Evolutionary conservation across 1,139 yeast genomes (phyloP).

Genomic region (Wickerhamiella infanticola): DNA sequence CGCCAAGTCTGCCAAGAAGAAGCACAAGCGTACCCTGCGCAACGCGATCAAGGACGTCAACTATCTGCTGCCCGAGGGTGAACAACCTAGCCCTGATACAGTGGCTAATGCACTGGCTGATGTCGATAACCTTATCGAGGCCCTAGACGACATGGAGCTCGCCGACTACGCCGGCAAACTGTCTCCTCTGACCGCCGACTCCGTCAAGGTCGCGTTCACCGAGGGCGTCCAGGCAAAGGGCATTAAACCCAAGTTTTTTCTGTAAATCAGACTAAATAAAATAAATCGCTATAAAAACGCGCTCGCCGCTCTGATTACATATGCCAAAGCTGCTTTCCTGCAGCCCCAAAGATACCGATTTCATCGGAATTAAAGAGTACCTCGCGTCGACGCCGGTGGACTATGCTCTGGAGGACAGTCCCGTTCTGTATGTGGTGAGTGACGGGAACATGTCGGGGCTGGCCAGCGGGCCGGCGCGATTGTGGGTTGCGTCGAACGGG

Average conservation of each 20-base stretch:
- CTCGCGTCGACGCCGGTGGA: constrained; percentile 23
- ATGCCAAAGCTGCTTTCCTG: neutral
- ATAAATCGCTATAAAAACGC: neutral
- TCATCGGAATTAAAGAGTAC: constrained; percentile 19
- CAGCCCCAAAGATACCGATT: constrained; percentile 18
- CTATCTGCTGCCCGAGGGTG: constrained; percentile 61
- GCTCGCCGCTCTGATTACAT: neutral
- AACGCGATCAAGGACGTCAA: constrained; percentile 65
- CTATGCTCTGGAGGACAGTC: constrained; percentile 22
- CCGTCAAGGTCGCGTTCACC: constrained; percentile 10
- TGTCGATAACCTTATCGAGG: constrained; percentile 60
- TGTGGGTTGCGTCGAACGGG: constrained; percentile 13
- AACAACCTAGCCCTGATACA: constrained; percentile 50
- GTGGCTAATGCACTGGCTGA: constrained; percentile 36
- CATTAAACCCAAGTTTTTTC: constrained; percentile 14
- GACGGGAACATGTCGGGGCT: constrained; percentile 7
- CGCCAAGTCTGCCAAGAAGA: constrained; percentile 92
- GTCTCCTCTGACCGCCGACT: constrained; percentile 8
- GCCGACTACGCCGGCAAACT: constrained; percentile 39
- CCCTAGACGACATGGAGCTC: constrained; percentile 62
- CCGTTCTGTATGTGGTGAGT: constrained; percentile 18
- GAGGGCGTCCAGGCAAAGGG: constrained; percentile 11
- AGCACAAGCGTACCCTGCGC: constrained; percentile 90
- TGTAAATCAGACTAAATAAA: constrained; percentile 1
- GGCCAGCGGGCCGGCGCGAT: constrained; percentile 1